phyloP scores from a whole-genome alignment of 2,329 filamentous ascomycete species.

The Dactylonectria estremocensis region DNA sequence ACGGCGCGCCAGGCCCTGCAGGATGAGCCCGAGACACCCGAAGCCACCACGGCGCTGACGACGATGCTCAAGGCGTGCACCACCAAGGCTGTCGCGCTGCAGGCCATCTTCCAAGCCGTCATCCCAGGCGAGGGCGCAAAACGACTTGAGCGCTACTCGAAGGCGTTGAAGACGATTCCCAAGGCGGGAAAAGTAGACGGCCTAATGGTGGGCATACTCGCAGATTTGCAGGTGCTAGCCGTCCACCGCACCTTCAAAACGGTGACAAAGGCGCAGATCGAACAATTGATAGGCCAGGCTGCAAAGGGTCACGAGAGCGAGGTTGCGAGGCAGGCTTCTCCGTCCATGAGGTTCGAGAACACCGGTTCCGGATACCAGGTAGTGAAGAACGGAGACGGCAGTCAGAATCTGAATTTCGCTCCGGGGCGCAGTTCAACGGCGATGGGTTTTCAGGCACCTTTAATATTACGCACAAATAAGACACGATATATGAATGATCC shows the following conservation, averaged over 20 bases:
- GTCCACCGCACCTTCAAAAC: constrained; percentile 24
- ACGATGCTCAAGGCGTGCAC: constrained; percentile 39
- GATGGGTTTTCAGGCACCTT: not conserved
- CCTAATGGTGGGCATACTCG: constrained; percentile 48
- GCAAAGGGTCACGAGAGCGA: not conserved
- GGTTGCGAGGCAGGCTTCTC: not conserved
- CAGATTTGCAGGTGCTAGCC: constrained; percentile 46
- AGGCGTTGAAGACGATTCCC: constrained; percentile 38
- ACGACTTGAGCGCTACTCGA: constrained; percentile 36
- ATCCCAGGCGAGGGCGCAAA: constrained; percentile 35
- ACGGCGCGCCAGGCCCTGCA: constrained; percentile 11
- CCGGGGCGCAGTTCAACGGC: not conserved
- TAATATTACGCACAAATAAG: not conserved
- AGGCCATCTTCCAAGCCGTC: constrained; percentile 36
- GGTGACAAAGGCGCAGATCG: constrained; percentile 21
- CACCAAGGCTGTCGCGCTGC: constrained; percentile 39
- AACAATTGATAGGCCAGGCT: not conserved
- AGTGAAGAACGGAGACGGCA: not conserved
- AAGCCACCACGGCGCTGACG: constrained; percentile 16
- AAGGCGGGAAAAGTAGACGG: constrained; percentile 45
- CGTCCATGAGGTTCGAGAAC: not conserved
- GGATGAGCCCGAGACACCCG: not conserved
- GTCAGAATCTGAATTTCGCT: not conserved
- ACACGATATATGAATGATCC: not conserved
- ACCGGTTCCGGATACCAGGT: not conserved